phyloP scores from a whole-genome alignment of 1,139 yeast genomes.

The Magnusiomyces paraingens region DNA sequence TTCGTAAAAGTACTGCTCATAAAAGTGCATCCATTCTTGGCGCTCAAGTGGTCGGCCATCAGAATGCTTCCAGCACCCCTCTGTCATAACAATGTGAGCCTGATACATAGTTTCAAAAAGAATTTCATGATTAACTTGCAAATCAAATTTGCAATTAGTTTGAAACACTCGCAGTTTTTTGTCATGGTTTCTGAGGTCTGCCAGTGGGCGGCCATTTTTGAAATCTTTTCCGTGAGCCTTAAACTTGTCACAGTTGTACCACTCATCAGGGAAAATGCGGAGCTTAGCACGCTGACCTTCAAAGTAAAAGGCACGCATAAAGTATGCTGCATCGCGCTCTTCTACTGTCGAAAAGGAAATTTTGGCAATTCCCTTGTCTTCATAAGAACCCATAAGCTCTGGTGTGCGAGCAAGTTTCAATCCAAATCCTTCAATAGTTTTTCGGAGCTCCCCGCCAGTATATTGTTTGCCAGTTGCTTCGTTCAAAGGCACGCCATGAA shows the following conservation, averaged over 20 bases:
- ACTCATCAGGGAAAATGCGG: conserved; percentile 1
- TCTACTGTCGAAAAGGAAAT: background rate
- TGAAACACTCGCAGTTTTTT: background rate
- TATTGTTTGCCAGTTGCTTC: background rate
- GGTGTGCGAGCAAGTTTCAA: background rate
- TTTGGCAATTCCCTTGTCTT: background rate
- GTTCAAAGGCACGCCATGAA: background rate
- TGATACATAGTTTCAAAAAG: background rate
- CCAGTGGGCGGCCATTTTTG: background rate
- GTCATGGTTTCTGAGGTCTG: background rate
- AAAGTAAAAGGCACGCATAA: conserved; percentile 1
- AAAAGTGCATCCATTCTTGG: background rate
- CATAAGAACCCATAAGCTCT: background rate
- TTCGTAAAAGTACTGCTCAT: background rate
- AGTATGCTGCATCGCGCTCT: conserved; percentile 1
- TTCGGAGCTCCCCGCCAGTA: background rate
- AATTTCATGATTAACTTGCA: background rate
- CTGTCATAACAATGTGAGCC: background rate
- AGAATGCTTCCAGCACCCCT: background rate
- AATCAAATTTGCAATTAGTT: background rate
- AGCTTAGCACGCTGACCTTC: background rate
- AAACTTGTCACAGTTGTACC: background rate
- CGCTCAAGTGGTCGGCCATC: conserved; percentile 2
- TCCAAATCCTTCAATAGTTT: background rate
- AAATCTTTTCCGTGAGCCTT: background rate